Base-by-base conservation (phyloP, 2,329 filamentous ascomycete genomes). In the Mycosphaerelloides madeirae region DNA sequence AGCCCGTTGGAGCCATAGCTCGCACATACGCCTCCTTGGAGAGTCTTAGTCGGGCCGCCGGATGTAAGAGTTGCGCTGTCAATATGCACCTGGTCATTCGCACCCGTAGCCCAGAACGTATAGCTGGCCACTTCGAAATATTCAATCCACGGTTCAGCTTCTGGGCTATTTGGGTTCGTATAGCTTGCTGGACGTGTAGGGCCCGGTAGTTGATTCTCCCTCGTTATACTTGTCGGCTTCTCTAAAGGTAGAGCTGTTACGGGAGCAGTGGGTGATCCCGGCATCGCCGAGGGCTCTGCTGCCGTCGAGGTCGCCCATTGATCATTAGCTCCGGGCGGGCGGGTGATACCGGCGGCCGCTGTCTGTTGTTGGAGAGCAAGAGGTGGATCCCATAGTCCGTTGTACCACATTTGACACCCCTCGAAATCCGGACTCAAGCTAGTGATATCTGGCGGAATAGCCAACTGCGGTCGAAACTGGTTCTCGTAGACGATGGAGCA, bases 351-450 rank as follows among this genome's bases (percentile, higher is more conserved):
- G 8, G 47, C 55, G 15, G 41, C 50, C 13, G 44, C 43, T 3
- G n/a, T 41, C 16, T 34, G 46, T 32, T 52, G 39, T n/a, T 50
- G 49, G 35, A 59, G 36, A 1, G 54, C 54, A 8, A 57, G 38
- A 13, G 57, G 57, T 5, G 57, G 57, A 46, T 61, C 60, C 45
- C 58, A 61, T 9, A 63, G 42, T n/a, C 60, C 60, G 12, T 55
- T 54, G 37, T 58, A 59, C 48, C 50, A 58, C 49, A 61, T 50
- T 42, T 59, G 54, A 35, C 60, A 63, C 15, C 29, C 38, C 29
- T 50, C 32, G 45, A 59, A 63, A 6, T 49, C 53, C 6, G 55
- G 51, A 38, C 54, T 50, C 4, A 63, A 36, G 3, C 54, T 42
- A 7, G 52, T 51, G 28, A 61, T 59, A 18, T 52, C 48, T 1